Conservation (phyloP, 169 alveolate genomes). For the Plasmodium gaboni region DNA sequence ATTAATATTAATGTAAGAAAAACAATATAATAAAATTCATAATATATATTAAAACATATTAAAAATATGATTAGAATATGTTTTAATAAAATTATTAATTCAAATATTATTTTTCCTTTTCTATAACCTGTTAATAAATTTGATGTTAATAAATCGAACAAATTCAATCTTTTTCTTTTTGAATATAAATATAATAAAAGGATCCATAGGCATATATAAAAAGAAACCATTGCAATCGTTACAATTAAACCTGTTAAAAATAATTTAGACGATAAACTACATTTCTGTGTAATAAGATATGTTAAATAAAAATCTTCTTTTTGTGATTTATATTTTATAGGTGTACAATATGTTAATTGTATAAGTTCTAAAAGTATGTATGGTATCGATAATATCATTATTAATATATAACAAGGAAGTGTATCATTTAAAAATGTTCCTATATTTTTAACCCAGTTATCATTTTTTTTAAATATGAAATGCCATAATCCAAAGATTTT, state of each 20-base stretch:
- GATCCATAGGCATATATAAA: slow-evolving; percentile 12
- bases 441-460: slow-evolving; percentile 20
- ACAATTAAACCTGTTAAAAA: slow-evolving; percentile 40
- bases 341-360: slow-evolving; percentile 58
- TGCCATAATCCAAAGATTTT: slow-evolving; percentile 75
- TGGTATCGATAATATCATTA: slow-evolving; percentile 29
- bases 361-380: slow-evolving; percentile 51
- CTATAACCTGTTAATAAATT: slow-evolving; percentile 72
- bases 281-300: slow-evolving; percentile 71
- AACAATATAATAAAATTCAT: slow-evolving; percentile 45
- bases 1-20: slow-evolving; percentile 44
- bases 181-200: slow-evolving; percentile 33
- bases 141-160: slow-evolving; percentile 22
- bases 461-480: slow-evolving; percentile 54
- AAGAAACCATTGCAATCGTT: background rate
- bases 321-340: slow-evolving; percentile 46
- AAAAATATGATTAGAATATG: slow-evolving; percentile 24
- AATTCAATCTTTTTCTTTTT: slow-evolving; percentile 24
- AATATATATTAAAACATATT: slow-evolving; percentile 32
- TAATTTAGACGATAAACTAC: slow-evolving; percentile 21
- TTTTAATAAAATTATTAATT: slow-evolving; percentile 52
- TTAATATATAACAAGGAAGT: slow-evolving; percentile 65
- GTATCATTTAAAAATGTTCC: slow-evolving; percentile 45
- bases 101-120: slow-evolving; percentile 64
- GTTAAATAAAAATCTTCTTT: slow-evolving; percentile 55